These are phyloP conservation scores for Cadophora gregata DNA, from an alignment of 2,329 filamentous ascomycete species.

Conservation along the genomic window DNA sequence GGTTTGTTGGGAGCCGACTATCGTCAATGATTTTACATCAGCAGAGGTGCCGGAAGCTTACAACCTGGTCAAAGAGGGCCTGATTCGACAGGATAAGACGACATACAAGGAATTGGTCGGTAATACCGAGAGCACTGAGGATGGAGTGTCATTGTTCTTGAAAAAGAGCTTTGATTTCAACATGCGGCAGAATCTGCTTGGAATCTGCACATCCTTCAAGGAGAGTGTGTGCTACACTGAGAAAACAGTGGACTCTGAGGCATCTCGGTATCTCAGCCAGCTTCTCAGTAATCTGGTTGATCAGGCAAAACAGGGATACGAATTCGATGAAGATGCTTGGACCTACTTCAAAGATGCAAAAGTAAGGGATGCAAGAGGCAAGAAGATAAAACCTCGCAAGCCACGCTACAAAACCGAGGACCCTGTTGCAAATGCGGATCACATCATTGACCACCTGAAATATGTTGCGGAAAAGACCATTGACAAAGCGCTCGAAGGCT, in stretches of 20 bases:
- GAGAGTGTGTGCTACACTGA: constrained; percentile 66
- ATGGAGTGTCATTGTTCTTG: constrained; percentile 52
- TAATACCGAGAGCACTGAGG: constrained; percentile 11
- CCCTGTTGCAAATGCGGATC: constrained; percentile 44
- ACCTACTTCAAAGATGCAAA: constrained; percentile 40
- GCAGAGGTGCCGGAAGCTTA: constrained; percentile 54
- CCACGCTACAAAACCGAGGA: constrained; percentile 50
- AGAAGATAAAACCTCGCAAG: constrained; percentile 1
- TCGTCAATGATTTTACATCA: constrained; percentile 72
- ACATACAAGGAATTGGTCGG: constrained; percentile 44
- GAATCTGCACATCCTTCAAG: constrained; percentile 68
- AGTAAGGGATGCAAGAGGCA: neutral
- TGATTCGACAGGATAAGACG: constrained; percentile 55
- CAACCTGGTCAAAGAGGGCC: constrained; percentile 54
- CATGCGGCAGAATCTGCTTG: constrained; percentile 62
- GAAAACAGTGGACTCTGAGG: constrained; percentile 53
- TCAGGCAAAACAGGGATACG: constrained; percentile 59
- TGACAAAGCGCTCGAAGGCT: constrained; percentile 39
- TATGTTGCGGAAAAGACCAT: constrained; percentile 57
- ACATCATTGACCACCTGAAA: constrained; percentile 69
- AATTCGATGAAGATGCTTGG: constrained; percentile 54
- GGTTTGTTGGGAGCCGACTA: constrained; percentile 73
- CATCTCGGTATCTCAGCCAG: constrained; percentile 56
- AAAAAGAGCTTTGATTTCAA: constrained; percentile 62
- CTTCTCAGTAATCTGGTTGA: constrained; percentile 63